Base-by-base conservation (phyloP, 345 rosid species). In the Stellera chamaejasme region DNA sequence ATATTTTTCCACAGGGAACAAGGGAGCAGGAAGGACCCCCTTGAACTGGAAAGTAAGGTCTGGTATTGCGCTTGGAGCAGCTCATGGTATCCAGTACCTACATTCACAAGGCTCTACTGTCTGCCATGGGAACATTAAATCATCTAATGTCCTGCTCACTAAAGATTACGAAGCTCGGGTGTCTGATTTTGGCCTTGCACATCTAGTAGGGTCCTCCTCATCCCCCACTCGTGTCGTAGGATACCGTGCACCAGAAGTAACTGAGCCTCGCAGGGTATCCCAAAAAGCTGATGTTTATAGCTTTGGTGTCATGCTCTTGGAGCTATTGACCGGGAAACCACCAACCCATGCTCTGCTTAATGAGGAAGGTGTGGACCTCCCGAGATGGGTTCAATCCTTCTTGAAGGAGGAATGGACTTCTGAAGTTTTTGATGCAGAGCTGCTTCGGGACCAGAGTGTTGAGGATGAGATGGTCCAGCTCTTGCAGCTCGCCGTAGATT, bases 261-360 rank as follows among this genome's bases (percentile, higher is more conserved):
- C 92, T 2, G 99, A 84, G 52, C 87, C 94, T 2, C 83, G 90
- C 69, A 81, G 59, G 60, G 90, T 89, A 36, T 82, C 99, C 14
- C 99, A 93, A 69, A 84, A 87, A 65, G 99, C 99, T 10, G 99
- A 93, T 41, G 90, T 93, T 36, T 93, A 87, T 50, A 89, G 99
- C 83, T 93, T 93, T 11, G 97, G 97, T 4, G 96, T 93, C 12
- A 69, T 93, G 73, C 66, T 93, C 43, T 64, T 93, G 65, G 99
- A 93, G 80, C 72, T 93, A 44, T 58, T 93, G 26, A 89, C 99
- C 0, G 99, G 97, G 32, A 93, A 89, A 65, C 86, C 97, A 3
- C 97, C 99, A 9, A 75, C 87, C 27, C 83, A 93, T 53, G 74
- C 99, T 6, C 58, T 88, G 48, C 54, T 92, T 69, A 82, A 92